Evolutionary conservation across 345 rosid genomes (phyloP), one percentile per base, ranked within the genome.

Genomic region (Acer yangbiense): DNA sequence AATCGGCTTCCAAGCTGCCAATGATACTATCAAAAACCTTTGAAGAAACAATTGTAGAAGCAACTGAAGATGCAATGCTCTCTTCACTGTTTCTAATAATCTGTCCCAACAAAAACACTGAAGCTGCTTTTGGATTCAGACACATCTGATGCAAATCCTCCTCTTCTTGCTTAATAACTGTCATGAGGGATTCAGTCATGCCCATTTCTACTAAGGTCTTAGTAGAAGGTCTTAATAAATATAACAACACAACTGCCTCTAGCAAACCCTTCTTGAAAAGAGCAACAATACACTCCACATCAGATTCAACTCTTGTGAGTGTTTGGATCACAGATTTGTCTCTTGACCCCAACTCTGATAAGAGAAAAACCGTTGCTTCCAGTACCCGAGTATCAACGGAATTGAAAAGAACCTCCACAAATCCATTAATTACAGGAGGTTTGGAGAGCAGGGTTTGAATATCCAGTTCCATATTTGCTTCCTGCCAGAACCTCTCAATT

Each of bases 361-460:
- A 80, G 50, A 91, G 87, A 73, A 86, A 87, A 64, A 91, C 78
- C 0, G 93, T 86, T 41, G 92, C 91, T 75, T 81, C 81, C 57
- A 88, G 76, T 27, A 89, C 92, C 65, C 71, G 78, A 9, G 82
- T 73, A 72, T 89, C 85, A 18, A 82, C 86, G 46, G 95, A 91
- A 84, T 89, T 91, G 88, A 87, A 85, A 35, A 91, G 89, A 77
- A 91, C 82, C 87, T 88, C 95, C 73, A 89, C 89, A n/a, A 91
- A 88, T 7, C 95, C 91, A 50, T 89, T 87, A 16, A 91, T 69
- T 29, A 86, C 93, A 0, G 92, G 82, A 21, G 93, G 92, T 76
- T 83, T 87, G 14, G 92, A 78, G 46, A 91, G 89, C 90, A 87
- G 83, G 57, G 65, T 76, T 74, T 79, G 88, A 62, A 87, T 79